Base-by-base conservation (phyloP, 306 rosid genomes). In the Heteromeles arbutifolia region DNA sequence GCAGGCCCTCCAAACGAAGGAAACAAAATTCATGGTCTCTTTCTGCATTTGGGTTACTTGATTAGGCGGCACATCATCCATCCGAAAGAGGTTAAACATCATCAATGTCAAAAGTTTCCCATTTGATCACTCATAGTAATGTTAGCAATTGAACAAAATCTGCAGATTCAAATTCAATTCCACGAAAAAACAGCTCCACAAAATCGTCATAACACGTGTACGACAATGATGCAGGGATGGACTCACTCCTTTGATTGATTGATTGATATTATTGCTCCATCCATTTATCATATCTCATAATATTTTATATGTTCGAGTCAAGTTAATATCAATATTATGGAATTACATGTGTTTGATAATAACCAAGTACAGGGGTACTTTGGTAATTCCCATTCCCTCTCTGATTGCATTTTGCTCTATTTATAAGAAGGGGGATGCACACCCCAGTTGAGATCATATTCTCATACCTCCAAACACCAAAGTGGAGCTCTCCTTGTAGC, bases 121-220 rank as follows among this genome's bases (percentile, higher is more conserved):
- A 39, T 4, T 43, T 43, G 4, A 17, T 41, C 26, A 15, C 22
- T 22, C 54, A 15, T 3, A 64, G 12, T 48, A 58, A 48, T 4
- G 7, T 52, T 37, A 31, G 75, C 52, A 56, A 54, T 41, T 24
- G 43, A 31, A 48, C 54, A 48, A n/a, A 56, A 56, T 21, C 48
- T 4, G 12, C 56, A 39, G 3, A 54, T 58, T 65, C 26, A 7
- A 59, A 54, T 58, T 34, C 26, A 7, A 59, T 61, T 32, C 43
- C 57, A 61, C 4, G n/a, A 21, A 61, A 57, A 74, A 62, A 18
- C 45, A 62, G 44, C 72, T 8, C 29, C n/a, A 2, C 59, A 10
- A 61, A 72, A 75, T 71, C 45, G 74, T 57, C 34, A 17, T 41
- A 67, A 85, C 90, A 77, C 93, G 93, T 92, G 92, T 86, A 88